phyloP scores from a whole-genome alignment of 176 grass and related monocot species.

The Oryza glaberrima region DNA sequence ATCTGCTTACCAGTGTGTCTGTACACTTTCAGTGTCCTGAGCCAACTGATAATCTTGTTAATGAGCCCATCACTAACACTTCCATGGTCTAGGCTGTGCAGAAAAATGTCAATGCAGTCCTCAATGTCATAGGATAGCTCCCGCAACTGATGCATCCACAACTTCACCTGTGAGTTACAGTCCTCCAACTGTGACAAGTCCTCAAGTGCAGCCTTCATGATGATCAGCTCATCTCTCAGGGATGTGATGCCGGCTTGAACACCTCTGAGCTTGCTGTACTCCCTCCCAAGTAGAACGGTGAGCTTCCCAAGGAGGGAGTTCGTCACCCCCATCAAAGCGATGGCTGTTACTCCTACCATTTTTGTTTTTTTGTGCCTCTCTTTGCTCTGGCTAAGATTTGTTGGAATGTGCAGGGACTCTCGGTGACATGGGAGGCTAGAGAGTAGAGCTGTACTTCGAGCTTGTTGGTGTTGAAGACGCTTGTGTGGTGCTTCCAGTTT shows the following conservation, averaged over 20 bases:
- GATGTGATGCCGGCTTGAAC: not conserved
- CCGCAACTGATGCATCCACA: constrained; percentile 30
- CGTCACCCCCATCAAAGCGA: constrained; percentile 29
- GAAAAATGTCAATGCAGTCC: constrained; percentile 42
- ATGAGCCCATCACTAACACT: not conserved
- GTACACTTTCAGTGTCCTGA: not conserved
- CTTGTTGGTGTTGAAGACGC: too few species aligned
- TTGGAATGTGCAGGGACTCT: too few species aligned
- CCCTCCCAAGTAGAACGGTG: not conserved
- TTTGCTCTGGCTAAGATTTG: too few species aligned
- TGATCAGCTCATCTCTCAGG: constrained; percentile 38
- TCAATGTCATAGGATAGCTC: constrained; percentile 47
- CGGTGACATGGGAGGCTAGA: too few species aligned
- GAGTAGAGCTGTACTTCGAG: too few species aligned
- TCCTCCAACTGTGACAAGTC: not conserved
- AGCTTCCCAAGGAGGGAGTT: constrained; percentile 14
- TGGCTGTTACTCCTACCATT: constrained; percentile 38
- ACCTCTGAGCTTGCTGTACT: constrained; percentile 1
- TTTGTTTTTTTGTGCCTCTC: not conserved
- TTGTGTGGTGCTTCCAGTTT: too few species aligned
- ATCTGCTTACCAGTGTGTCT: not conserved
- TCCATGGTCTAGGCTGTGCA: not conserved
- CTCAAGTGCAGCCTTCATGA: constrained; percentile 32
- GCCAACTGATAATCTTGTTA: not conserved
- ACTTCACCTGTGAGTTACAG: not conserved